These are phyloP conservation scores for Microbotryum violaceum DNA, from an alignment of 1,284 basidiomycete species.

Conservation along the genomic window DNA sequence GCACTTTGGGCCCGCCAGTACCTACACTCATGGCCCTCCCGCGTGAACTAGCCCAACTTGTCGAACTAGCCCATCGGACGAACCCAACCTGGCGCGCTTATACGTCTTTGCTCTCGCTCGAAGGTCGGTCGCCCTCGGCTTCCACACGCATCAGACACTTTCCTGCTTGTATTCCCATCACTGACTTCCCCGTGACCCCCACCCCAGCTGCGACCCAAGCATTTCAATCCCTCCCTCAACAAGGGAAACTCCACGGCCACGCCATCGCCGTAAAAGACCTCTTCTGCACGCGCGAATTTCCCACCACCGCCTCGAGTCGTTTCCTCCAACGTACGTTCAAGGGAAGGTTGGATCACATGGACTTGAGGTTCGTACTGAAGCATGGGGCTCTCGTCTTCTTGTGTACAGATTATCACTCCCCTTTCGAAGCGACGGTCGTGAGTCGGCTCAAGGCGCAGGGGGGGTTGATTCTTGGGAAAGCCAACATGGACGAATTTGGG, in stretches of 20 bases:
- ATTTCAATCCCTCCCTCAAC: neutral
- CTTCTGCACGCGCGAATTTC: slow-evolving; percentile 60
- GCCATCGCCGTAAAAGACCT: slow-evolving; percentile 76
- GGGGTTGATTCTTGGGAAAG: slow-evolving; percentile 71
- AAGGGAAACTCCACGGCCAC: neutral
- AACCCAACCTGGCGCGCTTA: neutral
- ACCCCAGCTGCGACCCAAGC: neutral
- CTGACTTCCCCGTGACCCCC: too few species aligned
- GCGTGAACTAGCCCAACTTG: neutral
- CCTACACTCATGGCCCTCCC: neutral
- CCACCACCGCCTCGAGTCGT: slow-evolving; percentile 69
- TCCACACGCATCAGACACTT: too few species aligned
- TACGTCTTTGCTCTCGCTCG: neutral
- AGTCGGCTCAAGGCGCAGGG: slow-evolving; percentile 56
- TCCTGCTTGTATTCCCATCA: too few species aligned
- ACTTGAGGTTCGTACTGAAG: neutral
- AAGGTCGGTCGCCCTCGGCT: neutral
- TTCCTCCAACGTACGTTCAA: slow-evolving; percentile 56
- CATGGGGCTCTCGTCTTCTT: neutral
- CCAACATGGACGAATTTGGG: slow-evolving; percentile 96
- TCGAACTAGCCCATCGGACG: neutral
- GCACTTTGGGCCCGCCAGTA: too few species aligned
- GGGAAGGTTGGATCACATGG: neutral
- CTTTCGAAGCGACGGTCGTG: slow-evolving; percentile 83
- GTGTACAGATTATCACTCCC: slow-evolving; percentile 59